Base-by-base conservation (phyloP, 805 yeast species). In the Diddensiella caesifluorescens region DNA sequence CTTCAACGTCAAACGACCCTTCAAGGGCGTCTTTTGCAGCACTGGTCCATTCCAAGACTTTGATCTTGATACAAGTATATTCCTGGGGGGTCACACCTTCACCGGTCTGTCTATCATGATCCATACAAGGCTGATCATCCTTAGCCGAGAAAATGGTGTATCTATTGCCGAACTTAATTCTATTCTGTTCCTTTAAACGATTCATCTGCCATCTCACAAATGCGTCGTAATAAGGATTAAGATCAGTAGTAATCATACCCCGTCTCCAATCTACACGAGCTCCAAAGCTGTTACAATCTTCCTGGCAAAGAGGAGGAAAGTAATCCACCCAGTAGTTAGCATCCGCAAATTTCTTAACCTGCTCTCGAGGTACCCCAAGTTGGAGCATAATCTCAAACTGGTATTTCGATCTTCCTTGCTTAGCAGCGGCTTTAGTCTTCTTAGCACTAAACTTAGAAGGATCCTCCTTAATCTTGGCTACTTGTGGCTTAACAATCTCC, bases 91-190 rank as follows among this genome's bases (percentile, higher is more conserved):
- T 75, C 33, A 92, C 92, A 65, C 94, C 97, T 70, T 92, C 98
- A 62, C 98, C 98, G 38, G 90, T 77, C 65, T 77, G 83, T 74
- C 98, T 82, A 68, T 92, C 98, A 66, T 92, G 98, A 67, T 92
- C 98, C 90, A 92, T 89, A 74, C 98, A 92, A 29, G 98, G 94
- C 73, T 92, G 98, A 51, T 97, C 97, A 67, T 92, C 98, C 69
- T 85, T 90, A 62, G 88, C 95, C 31, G 97, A 89, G 69, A 86
- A 92, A 58, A 92, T 86, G 53, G 98, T 92, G 73, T 88, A 86
- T 70, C 98, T 82, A 71, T 90, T 95, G 65, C 98, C 98, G 55
- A 92, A 92, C 71, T 90, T 92, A 69, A 92, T 88, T 69, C 87
- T 90, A 50, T 90, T 95, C 45, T 74, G 68, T 35, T 77, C 88